phyloP scores from a whole-genome alignment of 371 early-diverging fungal species.

The Rhizopus sp. region DNA sequence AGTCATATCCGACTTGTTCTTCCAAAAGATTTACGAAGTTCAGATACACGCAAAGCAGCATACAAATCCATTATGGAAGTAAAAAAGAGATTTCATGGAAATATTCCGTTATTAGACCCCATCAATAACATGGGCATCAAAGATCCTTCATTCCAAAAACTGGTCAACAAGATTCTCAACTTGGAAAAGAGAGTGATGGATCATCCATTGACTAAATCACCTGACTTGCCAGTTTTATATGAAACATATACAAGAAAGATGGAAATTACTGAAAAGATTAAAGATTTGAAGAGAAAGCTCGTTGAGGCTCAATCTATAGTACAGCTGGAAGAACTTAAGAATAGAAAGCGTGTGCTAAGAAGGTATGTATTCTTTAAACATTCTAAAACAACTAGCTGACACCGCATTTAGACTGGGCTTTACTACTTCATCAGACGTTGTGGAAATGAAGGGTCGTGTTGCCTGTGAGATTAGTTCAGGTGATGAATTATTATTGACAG shows the following conservation, averaged over 20 bases:
- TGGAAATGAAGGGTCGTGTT: conserved; percentile 97
- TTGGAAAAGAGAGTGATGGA: conserved; percentile 66
- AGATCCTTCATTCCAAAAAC: conserved; percentile 76
- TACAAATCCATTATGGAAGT: conserved; percentile 75
- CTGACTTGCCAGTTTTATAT: conserved; percentile 63
- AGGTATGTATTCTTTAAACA: conserved; percentile 29
- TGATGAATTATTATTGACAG: conserved; percentile 97
- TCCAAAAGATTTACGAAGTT: conserved; percentile 68
- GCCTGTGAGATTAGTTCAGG: conserved; percentile 99
- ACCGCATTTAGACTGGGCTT: conserved; percentile 71
- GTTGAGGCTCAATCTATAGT: conserved; percentile 79
- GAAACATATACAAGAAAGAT: conserved; percentile 70
- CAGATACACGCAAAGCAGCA: conserved; percentile 63
- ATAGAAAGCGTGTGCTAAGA: conserved; percentile 88
- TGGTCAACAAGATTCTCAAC: conserved; percentile 72
- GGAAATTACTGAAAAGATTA: conserved; percentile 55
- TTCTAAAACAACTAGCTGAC: neutral
- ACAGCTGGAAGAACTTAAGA: conserved; percentile 92
- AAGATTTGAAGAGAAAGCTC: conserved; percentile 69
- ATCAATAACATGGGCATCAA: conserved; percentile 88
- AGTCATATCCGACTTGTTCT: conserved; percentile 78
- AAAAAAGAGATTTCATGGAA: conserved; percentile 70
- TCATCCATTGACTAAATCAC: conserved; percentile 59
- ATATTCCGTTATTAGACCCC: conserved; percentile 86
- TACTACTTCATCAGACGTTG: conserved; percentile 79